Conservation (phyloP, 2,329 filamentous ascomycete genomes). For the Dactylellina sp. region DNA sequence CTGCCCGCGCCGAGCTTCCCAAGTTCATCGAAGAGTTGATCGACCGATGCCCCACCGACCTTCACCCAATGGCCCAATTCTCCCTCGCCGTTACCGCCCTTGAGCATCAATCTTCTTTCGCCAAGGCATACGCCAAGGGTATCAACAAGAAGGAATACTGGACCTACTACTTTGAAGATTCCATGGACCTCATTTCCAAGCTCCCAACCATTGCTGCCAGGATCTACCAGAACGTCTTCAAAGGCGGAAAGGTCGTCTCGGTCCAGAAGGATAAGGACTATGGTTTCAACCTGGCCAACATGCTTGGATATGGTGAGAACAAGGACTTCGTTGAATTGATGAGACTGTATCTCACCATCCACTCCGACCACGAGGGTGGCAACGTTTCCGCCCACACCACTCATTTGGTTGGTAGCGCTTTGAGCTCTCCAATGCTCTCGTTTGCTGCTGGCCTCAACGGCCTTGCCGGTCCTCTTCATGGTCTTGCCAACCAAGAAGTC, state of each 20-base stretch:
- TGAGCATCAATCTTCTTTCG: conserved; percentile 96
- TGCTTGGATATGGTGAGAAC: conserved; percentile 96
- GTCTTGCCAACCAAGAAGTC: conserved; percentile 99
- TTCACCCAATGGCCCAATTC: conserved; percentile 99
- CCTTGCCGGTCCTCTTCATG: conserved; percentile 97
- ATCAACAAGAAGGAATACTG: conserved; percentile 99
- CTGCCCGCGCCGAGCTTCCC: conserved; percentile 93
- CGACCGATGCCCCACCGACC: conserved; percentile 98
- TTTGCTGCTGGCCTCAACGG: conserved; percentile 96
- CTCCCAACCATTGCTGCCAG: conserved; percentile 96
- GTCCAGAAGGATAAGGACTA: conserved; percentile 99
- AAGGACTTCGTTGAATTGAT: conserved; percentile 97
- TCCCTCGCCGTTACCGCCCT: conserved; percentile 97
- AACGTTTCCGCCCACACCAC: conserved; percentile 99
- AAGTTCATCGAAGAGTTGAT: conserved; percentile 99
- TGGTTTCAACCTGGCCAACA: conserved; percentile 99
- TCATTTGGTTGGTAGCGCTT: conserved; percentile 93
- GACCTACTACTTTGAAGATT: conserved; percentile 99
- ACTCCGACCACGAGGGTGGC: conserved; percentile 99
- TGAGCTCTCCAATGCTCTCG: conserved; percentile 97
- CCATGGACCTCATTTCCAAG: conserved; percentile 99
- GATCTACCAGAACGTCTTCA: conserved; percentile 99
- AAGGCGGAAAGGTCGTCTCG: conserved; percentile 96
- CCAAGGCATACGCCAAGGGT: conserved; percentile 98
- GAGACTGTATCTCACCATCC: conserved; percentile 99